phyloP scores from a whole-genome alignment of 2,329 filamentous ascomycete species.

The Talaromyces sp. region DNA sequence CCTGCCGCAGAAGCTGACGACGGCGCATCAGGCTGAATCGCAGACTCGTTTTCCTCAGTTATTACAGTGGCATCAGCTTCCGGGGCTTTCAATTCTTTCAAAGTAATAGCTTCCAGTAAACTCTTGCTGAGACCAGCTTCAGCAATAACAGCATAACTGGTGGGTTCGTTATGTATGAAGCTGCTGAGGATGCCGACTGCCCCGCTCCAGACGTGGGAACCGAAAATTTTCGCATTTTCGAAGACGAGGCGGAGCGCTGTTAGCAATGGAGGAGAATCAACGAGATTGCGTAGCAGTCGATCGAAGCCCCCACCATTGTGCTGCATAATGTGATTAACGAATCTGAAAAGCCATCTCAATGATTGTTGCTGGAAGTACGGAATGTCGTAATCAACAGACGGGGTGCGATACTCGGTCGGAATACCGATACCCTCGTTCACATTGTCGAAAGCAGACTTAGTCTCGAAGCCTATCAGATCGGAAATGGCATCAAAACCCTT shows the following conservation, averaged over 20 bases:
- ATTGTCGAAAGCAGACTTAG: conserved; percentile 62
- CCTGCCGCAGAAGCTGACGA: conserved; percentile 19
- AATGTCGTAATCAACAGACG: conserved; percentile 85
- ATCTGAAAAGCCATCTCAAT: conserved; percentile 89
- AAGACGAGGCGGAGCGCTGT: conserved; percentile 75
- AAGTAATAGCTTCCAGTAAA: conserved; percentile 74
- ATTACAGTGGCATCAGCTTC: conserved; percentile 30
- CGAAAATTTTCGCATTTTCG: conserved; percentile 71
- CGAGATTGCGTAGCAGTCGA: conserved; percentile 82
- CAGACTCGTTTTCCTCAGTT: conserved; percentile 31
- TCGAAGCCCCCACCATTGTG: conserved; percentile 79
- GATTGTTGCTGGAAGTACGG: conserved; percentile 92
- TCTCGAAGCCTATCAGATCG: conserved; percentile 76
- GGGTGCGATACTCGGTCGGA: conserved; percentile 65
- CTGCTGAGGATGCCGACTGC: conserved; percentile 86
- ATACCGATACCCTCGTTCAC: conserved; percentile 68
- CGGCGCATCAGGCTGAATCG: conserved; percentile 36
- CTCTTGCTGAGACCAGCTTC: conserved; percentile 87
- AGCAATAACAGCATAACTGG: conserved; percentile 90
- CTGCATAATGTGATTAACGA: conserved; percentile 91
- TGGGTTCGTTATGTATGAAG: conserved; percentile 98
- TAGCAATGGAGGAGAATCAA: conserved; percentile 84
- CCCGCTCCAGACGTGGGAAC: conserved; percentile 93
- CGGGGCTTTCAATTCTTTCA: conserved; percentile 33
- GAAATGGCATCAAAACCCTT: conserved; percentile 86